Base-by-base conservation (phyloP, 1,139 yeast genomes). In the Nakaseomyces delphensis region DNA sequence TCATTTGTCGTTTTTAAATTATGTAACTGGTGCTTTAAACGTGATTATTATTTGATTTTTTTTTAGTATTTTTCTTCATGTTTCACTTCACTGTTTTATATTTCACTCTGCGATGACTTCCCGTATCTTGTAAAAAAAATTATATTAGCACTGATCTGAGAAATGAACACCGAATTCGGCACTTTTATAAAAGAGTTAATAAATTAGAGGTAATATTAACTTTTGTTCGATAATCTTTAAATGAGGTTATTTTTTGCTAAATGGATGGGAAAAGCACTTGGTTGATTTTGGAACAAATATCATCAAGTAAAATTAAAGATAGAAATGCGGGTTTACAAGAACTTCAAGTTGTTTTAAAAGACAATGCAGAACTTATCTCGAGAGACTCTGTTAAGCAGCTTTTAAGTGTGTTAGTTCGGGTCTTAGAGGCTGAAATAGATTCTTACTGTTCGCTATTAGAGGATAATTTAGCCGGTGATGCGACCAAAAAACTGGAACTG, bases 271-370 rank as follows among this genome's bases (percentile, higher is more conserved):
- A 23, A 9, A 21, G n/a, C 1, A 13, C 35, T 38, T 47, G 24
- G 41, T 38, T 31, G 27, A 43, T 48, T 31, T 40, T 46, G 58
- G 66, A 53, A 1, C 55, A 54, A 16, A 56, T 71, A 36, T 56
- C 59, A 21, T 77, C 83, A 0, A 47, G 69, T 6, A 77, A 72
- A 51, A 62, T 74, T 32, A 73, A 71, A 48, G 80, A 76, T 14
- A 59, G 83, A 33, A 74, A 67, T 51, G 76, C 72, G 38, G 79
- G 76, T 0, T 53, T 78, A 13, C 59, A 56, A 23, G 60, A 60
- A 18, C 58, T 79, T 18, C 73, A 71, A 3, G 44, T 57, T 1
- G 39, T 56, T 3, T 46, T 62, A 18, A 53, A 55, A 36, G 47
- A 48, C 6, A 36, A 57, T 14, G 55, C 64, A 2, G 47, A 48